These are phyloP conservation scores for Aspergillus saccharolyticus DNA, from an alignment of 495 filamentous ascomycete genomes.

Conservation along the genomic window DNA sequence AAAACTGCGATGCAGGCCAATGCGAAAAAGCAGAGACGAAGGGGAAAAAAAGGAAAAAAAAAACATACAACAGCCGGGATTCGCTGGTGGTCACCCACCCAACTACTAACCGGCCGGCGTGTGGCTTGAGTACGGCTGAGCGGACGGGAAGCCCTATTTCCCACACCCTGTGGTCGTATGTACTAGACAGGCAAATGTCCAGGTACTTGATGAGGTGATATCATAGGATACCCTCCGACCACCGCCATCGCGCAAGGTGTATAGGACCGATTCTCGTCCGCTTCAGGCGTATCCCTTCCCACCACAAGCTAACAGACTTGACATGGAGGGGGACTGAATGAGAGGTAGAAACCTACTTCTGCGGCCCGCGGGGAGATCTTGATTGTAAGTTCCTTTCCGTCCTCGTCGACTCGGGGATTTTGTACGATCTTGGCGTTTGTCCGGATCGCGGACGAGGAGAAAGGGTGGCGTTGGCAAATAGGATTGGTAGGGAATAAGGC, in stretches of 20 bases:
- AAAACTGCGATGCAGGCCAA: no score
- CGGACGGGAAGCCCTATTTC: conserved; percentile 48
- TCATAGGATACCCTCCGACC: not conserved
- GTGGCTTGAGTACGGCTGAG: conserved; percentile 49
- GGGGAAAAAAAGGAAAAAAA: conserved; percentile 2
- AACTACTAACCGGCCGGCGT: conserved; percentile 48
- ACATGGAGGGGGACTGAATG: conserved; percentile 5
- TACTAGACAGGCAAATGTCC: conserved; percentile 10
- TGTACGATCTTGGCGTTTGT: conserved; percentile 29
- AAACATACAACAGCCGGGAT: conserved; percentile 48
- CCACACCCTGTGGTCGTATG: conserved; percentile 50
- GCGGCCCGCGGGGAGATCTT: conserved; percentile 77
- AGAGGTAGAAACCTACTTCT: conserved; percentile 51
- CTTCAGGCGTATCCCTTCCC: not conserved
- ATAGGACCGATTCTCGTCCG: not conserved
- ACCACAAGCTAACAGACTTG: not conserved
- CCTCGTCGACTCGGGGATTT: conserved; percentile 52
- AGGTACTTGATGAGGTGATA: conserved; percentile 12
- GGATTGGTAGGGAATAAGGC: conserved; percentile 1
- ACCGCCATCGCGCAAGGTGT: conserved; percentile 3
- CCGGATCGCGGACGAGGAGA: conserved; percentile 31
- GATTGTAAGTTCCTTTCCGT: conserved; percentile 76
- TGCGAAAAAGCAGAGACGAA: no score
- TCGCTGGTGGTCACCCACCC: conserved; percentile 49
- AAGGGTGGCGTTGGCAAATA: conserved; percentile 19